These are phyloP conservation scores for Gastrolobium villosum DNA, from an alignment of 306 rosid genomes.

Conservation along the genomic window DNA sequence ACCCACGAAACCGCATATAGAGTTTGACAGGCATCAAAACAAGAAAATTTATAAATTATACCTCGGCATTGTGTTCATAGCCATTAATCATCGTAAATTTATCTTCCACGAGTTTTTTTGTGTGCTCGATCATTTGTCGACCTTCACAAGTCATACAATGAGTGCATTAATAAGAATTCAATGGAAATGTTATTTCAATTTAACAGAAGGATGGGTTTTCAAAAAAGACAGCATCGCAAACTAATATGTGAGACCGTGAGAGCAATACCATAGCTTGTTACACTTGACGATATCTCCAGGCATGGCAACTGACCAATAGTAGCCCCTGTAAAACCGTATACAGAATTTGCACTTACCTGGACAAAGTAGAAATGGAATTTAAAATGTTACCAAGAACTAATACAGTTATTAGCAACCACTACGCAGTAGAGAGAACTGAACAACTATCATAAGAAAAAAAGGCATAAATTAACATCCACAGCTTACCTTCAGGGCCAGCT, in stretches of 20 bases:
- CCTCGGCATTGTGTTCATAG: constrained; percentile 92
- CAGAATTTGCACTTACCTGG: constrained; percentile 98
- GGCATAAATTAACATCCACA: constrained; percentile 40
- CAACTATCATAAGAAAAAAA: constrained; percentile 23
- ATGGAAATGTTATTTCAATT: constrained; percentile 28
- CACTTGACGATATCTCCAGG: constrained; percentile 97
- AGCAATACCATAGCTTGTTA: constrained; percentile 95
- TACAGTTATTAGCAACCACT: constrained; percentile 13
- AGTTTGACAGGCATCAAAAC: constrained; percentile 34
- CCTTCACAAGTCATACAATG: constrained; percentile 65
- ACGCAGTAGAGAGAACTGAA: constrained; percentile 14
- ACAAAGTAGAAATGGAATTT: constrained; percentile 40
- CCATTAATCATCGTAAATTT: constrained; percentile 81
- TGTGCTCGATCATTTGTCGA: constrained; percentile 96
- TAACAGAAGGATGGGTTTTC: constrained; percentile 22
- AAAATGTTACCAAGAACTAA: constrained; percentile 34
- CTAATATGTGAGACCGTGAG: constrained; percentile 24
- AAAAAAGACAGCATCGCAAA: constrained; percentile 11
- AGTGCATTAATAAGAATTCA: constrained; percentile 45
- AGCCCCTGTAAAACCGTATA: constrained; percentile 98
- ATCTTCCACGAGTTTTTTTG: constrained; percentile 87
- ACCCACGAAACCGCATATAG: constrained; percentile 26
- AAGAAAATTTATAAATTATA: constrained; percentile 42
- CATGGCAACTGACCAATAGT: constrained; percentile 95
- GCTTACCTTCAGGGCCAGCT: constrained; percentile 85